Evolutionary conservation across 2,329 filamentous ascomycete genomes (phyloP), one percentile per base, ranked within the genome.

Genomic region (Microcyclospora tardicrescens): DNA sequence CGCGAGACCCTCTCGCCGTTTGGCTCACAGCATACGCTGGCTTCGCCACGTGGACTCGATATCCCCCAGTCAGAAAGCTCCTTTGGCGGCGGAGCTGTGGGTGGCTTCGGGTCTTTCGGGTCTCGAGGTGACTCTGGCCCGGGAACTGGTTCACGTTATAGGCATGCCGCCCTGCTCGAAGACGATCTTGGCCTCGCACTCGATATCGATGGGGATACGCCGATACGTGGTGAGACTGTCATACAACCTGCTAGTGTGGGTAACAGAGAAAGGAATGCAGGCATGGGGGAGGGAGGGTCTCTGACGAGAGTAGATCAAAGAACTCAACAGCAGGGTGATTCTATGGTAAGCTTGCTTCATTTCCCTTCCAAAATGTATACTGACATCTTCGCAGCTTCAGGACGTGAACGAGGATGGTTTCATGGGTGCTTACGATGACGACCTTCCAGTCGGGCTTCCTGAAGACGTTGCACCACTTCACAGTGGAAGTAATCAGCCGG

Each of bases 161-260:
- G 75, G n/a, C 63, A 67, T 15, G 69, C 70, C 5, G 34, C 33
- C 2, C 32, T 46, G 12, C 34, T 50, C 4, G 49, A 52, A 16
- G 51, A 54, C 14, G 52, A 53, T 27, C 46, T 56, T 10, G 52
- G 49, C 37, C 77, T 81, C 47, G 69, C 67, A 29, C 71, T 81
- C 45, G 76, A 78, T 46, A 73, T 68, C 11, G 68, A 80, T 43
- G 77, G 76, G 6, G 71, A 73, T 45, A 58, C 80, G 14, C 35
- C 37, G 10, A 40, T 52, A 24, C 45, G 37, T 10, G 44, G 47
- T 12, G 39, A 13, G 11, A n/a, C 48, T 16, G 28, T 14, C 10
- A 43, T 40, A 10, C 43, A 52, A 37, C 36, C 41, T 41, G 29
- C 16, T 12, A 39, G 19, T 16, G 32, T 43, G 12, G 12, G 32